These are phyloP conservation scores for Streptanthus diversifolius DNA, from an alignment of 345 rosid genomes.

Conservation along the genomic window DNA sequence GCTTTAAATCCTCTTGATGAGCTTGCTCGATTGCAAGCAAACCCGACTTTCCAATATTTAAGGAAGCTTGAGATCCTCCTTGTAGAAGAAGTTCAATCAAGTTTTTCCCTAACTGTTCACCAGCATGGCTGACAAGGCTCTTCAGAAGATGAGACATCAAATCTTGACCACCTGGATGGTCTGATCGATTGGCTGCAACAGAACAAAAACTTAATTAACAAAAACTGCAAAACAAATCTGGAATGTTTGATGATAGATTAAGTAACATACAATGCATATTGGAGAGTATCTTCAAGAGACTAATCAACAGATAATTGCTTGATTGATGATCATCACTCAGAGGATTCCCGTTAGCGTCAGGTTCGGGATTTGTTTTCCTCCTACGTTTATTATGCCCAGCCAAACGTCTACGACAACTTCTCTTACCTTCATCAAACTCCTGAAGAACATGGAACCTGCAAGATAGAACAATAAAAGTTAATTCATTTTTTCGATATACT, in stretches of 20 bases:
- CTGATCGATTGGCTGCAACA: conserved; percentile 70
- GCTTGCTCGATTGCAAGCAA: conserved; percentile 53
- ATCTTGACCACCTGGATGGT: conserved; percentile 67
- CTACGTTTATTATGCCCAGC: conserved; percentile 99
- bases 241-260: neutral
- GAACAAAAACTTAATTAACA: neutral
- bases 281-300: conserved; percentile 85
- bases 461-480: neutral
- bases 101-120: conserved; percentile 60
- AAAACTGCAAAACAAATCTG: neutral
- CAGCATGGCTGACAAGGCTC: conserved; percentile 62
- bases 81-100: conserved; percentile 54
- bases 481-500: neutral
- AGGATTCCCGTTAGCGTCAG: conserved; percentile 52
- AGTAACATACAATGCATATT: conserved; percentile 84
- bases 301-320: conserved; percentile 70
- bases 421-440: conserved; percentile 99
- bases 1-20: conserved; percentile 42
- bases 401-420: conserved; percentile 98
- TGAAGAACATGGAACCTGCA: conserved; percentile 92
- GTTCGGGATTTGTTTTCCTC: conserved; percentile 86
- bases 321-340: conserved; percentile 75
- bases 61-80: conserved; percentile 55
- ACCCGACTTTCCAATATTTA: conserved; percentile 47
- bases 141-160: conserved; percentile 72